phyloP scores from a whole-genome alignment of 805 yeast species.

The Allodekkera sacchari region DNA sequence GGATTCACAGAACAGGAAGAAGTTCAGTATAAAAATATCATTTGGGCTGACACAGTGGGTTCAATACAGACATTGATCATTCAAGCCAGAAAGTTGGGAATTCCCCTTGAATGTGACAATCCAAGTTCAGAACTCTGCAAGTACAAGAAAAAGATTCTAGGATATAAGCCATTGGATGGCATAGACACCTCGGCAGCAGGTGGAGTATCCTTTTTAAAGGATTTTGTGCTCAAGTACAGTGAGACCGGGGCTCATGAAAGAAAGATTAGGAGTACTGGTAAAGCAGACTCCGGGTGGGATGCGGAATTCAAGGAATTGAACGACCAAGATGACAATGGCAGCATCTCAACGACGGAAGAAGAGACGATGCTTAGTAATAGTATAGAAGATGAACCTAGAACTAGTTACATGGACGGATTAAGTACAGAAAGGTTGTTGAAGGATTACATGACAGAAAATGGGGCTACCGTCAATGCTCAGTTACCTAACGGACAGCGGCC shows the following conservation, averaged over 20 bases:
- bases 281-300: conserved; percentile 29
- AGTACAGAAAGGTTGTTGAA: conserved; percentile 3
- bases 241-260: conserved; percentile 46
- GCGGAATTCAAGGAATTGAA: conserved; percentile 8
- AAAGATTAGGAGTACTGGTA: conserved; percentile 47
- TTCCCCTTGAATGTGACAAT: conserved; percentile 58
- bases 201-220: conserved; percentile 52
- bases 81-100: conserved; percentile 63
- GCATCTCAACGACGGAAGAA: conserved; percentile 5
- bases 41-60: conserved; percentile 88
- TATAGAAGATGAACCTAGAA: conserved; percentile 9
- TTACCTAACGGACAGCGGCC: conserved; percentile 1
- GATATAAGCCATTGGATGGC: conserved; percentile 50
- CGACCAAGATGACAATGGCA: conserved; percentile 5
- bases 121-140: conserved; percentile 37
- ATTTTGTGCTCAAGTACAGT: conserved; percentile 55
- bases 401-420: conserved; percentile 3
- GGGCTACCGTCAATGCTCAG: conserved; percentile 4
- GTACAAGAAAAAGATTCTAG: conserved; percentile 42
- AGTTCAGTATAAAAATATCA: conserved; percentile 70
- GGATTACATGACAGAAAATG: conserved; percentile 12
- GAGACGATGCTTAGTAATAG: conserved; percentile 6
- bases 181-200: conserved; percentile 64
- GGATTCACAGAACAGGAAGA: conserved; percentile 80
- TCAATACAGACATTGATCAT: conserved; percentile 70